These are phyloP conservation scores for Candida parachauliodes DNA, from an alignment of 805 yeast species.

Conservation along the genomic window DNA sequence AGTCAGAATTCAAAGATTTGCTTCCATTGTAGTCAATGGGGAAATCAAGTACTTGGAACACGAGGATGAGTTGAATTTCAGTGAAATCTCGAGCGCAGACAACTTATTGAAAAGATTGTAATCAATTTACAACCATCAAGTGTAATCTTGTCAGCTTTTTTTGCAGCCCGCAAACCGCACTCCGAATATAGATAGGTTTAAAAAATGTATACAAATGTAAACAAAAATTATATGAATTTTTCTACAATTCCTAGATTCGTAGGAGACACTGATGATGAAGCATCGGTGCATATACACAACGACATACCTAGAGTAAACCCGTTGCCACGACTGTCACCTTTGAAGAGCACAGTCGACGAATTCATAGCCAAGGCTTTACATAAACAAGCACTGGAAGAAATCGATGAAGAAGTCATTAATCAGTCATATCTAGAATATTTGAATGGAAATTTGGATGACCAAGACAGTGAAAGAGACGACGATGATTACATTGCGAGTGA, in stretches of 20 bases:
- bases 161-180: no score
- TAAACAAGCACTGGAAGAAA: slow-evolving; percentile 3
- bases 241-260: slow-evolving; percentile 33
- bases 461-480: slow-evolving; percentile 11
- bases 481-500: slow-evolving; percentile 8
- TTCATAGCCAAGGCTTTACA: slow-evolving; percentile 7
- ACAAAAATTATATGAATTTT: slow-evolving; percentile 16
- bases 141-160: no score
- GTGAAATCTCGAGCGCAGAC: slow-evolving; percentile 22
- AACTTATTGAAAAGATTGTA: slow-evolving; percentile 20
- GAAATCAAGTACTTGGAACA: slow-evolving; percentile 30
- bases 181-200: neutral
- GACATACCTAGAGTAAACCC: slow-evolving; percentile 39
- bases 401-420: slow-evolving; percentile 7
- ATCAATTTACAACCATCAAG: no score
- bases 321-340: slow-evolving; percentile 13
- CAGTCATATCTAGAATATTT: slow-evolving; percentile 5
- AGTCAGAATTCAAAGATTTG: slow-evolving; percentile 53
- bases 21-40: slow-evolving; percentile 58
- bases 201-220: neutral
- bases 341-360: slow-evolving; percentile 5
- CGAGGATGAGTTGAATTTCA: slow-evolving; percentile 23
- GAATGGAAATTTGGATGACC: neutral
- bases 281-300: slow-evolving; percentile 36
- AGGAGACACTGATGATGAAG: slow-evolving; percentile 42